Percentiles rank a stretch among this genome's conserved stretches.
Evolutionary conservation across 495 filamentous ascomycete genomes (phyloP).

Genomic region (Glarea lozoyensis): DNA sequence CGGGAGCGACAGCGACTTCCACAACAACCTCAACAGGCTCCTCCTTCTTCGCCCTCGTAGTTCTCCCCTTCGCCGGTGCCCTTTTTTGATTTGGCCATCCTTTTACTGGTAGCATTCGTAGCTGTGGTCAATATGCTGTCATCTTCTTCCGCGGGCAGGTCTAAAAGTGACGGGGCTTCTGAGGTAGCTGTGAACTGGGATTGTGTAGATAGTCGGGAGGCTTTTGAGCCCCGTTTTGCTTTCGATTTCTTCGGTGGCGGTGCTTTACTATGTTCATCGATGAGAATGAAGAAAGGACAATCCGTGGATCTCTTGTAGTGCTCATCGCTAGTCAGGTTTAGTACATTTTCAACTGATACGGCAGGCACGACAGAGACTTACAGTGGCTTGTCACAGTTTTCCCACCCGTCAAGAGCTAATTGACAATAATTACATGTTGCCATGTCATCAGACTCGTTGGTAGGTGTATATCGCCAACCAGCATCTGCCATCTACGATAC

Average conservation of each 20-base stretch:
- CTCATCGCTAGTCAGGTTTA: constrained; percentile 57
- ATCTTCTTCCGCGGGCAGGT: constrained; percentile 48
- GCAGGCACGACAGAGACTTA: constrained; percentile 33
- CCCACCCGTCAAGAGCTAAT: constrained; percentile 83
- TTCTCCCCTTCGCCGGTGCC: constrained; percentile 35
- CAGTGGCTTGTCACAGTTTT: constrained; percentile 80
- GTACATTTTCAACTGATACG: constrained; percentile 11
- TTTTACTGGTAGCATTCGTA: constrained; percentile 48
- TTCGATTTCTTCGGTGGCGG: constrained; percentile 41
- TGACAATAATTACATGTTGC: constrained; percentile 84
- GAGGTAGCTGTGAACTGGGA: constrained; percentile 26
- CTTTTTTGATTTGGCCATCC: constrained; percentile 43
- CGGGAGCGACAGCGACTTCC: constrained; percentile 18
- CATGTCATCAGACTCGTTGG: constrained; percentile 68
- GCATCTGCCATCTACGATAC: constrained; percentile 68
- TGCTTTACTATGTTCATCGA: constrained; percentile 29
- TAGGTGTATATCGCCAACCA: constrained; percentile 90
- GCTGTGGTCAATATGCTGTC: constrained; percentile 58
- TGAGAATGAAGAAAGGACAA: constrained; percentile 70
- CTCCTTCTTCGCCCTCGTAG: constrained; percentile 50
- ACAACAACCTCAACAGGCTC: constrained; percentile 39
- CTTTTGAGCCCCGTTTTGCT: constrained; percentile 53
- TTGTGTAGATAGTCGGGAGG: constrained; percentile 56
- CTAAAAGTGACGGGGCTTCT: constrained; percentile 43
- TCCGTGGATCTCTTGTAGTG: constrained; percentile 68